Evolutionary conservation across 169 alveolate genomes (phyloP).

Genomic region (Eimeria zaria): DNA sequence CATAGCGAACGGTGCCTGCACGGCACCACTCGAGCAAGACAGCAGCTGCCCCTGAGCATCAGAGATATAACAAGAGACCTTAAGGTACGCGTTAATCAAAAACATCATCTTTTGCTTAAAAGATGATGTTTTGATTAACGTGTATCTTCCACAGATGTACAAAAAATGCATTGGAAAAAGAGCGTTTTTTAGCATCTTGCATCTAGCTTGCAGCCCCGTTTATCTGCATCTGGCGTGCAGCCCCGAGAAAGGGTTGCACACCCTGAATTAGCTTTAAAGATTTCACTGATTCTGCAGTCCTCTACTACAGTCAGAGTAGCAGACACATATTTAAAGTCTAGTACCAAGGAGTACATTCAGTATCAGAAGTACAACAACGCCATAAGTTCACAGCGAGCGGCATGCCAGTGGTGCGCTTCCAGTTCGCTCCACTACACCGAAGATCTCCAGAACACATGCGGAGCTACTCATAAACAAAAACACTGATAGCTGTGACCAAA

Average conservation of each 20-base stretch:
- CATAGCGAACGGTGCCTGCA: too few species aligned
- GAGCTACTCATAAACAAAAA: not conserved
- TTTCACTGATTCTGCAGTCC: not conserved
- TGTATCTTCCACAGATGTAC: not conserved
- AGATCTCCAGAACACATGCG: not conserved
- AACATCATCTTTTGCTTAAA: too few species aligned
- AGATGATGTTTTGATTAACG: too few species aligned
- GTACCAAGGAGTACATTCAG: not conserved
- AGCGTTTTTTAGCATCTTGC: not conserved
- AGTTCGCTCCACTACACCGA: not conserved
- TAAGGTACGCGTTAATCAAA: too few species aligned
- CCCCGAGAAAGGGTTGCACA: slow-evolving; percentile 12
- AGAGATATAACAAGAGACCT: too few species aligned
- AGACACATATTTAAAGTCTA: not conserved
- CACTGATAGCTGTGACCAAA: not conserved
- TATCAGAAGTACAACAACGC: not conserved
- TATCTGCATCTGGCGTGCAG: slow-evolving; percentile 44
- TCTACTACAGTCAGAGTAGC: not conserved
- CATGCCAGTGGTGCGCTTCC: slow-evolving; percentile 49
- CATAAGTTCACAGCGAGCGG: slow-evolving; percentile 27
- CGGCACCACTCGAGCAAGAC: too few species aligned
- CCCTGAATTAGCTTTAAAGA: not conserved
- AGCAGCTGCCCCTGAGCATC: too few species aligned
- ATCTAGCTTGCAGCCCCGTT: not conserved
- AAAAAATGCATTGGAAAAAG: not conserved